phyloP scores from a whole-genome alignment of 345 rosid genomes.

The Boechera stricta region DNA sequence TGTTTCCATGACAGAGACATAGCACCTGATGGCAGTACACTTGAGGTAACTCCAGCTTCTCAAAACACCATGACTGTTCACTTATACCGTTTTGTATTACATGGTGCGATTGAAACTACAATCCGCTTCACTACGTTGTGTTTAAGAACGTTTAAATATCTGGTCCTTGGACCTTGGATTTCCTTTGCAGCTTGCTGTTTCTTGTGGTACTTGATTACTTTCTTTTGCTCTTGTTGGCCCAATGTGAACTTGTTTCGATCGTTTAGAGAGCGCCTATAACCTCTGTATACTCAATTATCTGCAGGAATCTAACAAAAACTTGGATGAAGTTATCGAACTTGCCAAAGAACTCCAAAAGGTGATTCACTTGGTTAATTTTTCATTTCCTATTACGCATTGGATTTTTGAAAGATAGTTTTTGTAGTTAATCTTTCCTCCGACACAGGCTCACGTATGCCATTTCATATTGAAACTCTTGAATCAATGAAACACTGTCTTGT shows the following conservation, averaged over 20 bases:
- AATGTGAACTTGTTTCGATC: neutral
- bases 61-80: neutral
- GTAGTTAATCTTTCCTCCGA: neutral
- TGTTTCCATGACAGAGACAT: conserved; percentile 98
- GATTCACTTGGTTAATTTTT: conserved; percentile 38
- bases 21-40: conserved; percentile 81
- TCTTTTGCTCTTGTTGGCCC: neutral
- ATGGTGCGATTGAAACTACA: neutral
- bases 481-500: neutral
- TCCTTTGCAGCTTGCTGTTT: conserved; percentile 3
- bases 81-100: neutral
- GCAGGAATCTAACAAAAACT: conserved; percentile 85
- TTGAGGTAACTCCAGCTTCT: conserved; percentile 57
- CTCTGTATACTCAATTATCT: neutral
- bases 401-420: neutral
- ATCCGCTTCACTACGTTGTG: neutral
- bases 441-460: neutral
- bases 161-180: neutral
- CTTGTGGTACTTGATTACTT: neutral
- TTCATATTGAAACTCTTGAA: neutral
- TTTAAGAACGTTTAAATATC: neutral
- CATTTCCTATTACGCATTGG: neutral
- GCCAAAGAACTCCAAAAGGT: conserved; percentile 87
- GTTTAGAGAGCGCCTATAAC: neutral
- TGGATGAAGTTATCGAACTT: conserved; percentile 92